Percentiles rank a stretch among this genome's conserved stretches.
Conservation (phyloP, 768 basidiomycete species). For the Rickenella mellea region DNA sequence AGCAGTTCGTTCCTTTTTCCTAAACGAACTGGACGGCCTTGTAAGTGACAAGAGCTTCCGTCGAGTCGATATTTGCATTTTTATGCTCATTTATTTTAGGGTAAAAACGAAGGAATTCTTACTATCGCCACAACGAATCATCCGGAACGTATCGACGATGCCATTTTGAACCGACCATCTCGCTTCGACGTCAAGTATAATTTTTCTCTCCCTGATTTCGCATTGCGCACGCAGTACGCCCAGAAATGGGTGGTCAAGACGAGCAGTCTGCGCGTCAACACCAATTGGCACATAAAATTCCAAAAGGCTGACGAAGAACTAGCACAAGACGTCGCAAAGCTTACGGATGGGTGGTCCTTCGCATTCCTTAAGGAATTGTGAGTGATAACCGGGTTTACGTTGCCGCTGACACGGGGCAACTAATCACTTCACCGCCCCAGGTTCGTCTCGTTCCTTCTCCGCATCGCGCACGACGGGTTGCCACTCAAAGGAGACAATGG, state of each 20-base stretch:
- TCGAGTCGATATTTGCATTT: neutral
- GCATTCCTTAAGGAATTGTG: constrained; percentile 37
- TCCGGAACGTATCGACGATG: constrained; percentile 32
- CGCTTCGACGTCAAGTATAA: constrained; percentile 37
- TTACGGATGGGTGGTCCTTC: constrained; percentile 30
- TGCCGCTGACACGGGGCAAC: no score
- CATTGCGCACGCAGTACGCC: constrained; percentile 25
- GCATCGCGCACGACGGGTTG: no score
- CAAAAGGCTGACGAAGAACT: constrained; percentile 16
- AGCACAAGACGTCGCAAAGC: constrained; percentile 24
- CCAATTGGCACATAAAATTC: constrained; percentile 21
- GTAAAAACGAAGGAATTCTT: constrained; percentile 31
- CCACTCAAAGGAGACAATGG: no score
- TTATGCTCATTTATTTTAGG: constrained; percentile 17
- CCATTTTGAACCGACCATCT: constrained; percentile 29
- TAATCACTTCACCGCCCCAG: no score
- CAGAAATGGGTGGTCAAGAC: constrained; percentile 30
- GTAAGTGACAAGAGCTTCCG: constrained; percentile 5
- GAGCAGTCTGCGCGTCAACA: constrained; percentile 8
- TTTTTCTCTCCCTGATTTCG: constrained; percentile 22
- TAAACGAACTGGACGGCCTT: constrained; percentile 26
- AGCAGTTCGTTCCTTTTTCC: constrained; percentile 29
- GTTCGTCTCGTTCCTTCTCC: no score
- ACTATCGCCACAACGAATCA: constrained; percentile 33
- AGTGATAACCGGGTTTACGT: no score